These are phyloP conservation scores for Rubroshorea leprosula DNA, from an alignment of 345 rosid genomes.

Conservation along the genomic window DNA sequence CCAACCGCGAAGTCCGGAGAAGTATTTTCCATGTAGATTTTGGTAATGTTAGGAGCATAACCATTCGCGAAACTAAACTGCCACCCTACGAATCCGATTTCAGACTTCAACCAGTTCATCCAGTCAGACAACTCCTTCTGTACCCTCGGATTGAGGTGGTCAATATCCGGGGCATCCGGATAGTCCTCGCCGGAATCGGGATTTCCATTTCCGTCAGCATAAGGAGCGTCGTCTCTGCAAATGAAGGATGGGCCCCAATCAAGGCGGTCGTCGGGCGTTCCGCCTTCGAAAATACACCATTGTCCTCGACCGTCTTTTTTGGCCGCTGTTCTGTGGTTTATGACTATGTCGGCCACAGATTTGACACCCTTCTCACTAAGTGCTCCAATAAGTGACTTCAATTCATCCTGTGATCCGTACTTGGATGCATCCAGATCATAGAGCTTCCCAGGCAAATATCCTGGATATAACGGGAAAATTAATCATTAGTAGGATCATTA, in stretches of 20 bases:
- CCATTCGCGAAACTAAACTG: constrained; percentile 67
- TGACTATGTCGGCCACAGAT: constrained; percentile 73
- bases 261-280: constrained; percentile 64
- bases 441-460: constrained; percentile 81
- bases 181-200: constrained; percentile 52
- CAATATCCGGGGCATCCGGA: constrained; percentile 67
- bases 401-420: constrained; percentile 57
- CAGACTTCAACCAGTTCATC: constrained; percentile 88
- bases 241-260: constrained; percentile 85
- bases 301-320: constrained; percentile 57
- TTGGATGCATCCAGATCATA: constrained; percentile 69
- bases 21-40: constrained; percentile 43
- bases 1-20: constrained; percentile 70
- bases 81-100: constrained; percentile 78
- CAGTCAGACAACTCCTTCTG: constrained; percentile 68
- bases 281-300: constrained; percentile 75
- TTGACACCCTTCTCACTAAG: constrained; percentile 53
- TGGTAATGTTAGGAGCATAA: constrained; percentile 51
- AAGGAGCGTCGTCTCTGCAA: constrained; percentile 43
- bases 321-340: constrained; percentile 81
- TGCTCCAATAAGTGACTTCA: too few species aligned
- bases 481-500: too few species aligned
- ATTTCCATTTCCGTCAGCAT: constrained; percentile 64
- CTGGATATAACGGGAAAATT: constrained; percentile 25
- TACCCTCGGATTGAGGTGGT: constrained; percentile 64